Conservation (phyloP, 2,329 filamentous ascomycete genomes). For the Ceratocystiopsis minuta region DNA sequence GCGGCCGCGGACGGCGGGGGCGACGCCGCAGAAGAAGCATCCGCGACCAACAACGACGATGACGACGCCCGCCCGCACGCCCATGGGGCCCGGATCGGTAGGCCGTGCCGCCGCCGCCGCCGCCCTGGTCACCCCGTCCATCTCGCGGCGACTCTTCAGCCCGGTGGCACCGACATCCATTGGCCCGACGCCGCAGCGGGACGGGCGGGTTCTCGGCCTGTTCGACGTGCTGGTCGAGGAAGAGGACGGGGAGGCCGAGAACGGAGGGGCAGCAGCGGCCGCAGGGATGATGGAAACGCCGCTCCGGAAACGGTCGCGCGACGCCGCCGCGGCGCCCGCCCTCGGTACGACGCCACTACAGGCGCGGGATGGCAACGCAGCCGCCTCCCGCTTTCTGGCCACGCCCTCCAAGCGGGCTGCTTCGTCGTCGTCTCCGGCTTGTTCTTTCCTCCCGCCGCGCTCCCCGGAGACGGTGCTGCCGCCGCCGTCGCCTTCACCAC, state of each 20-base stretch:
- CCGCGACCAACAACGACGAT: slow-evolving; percentile 13
- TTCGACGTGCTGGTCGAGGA: slow-evolving; percentile 43
- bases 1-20: not conserved
- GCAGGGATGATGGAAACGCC: too few species aligned
- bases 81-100: not conserved
- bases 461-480: too few species aligned
- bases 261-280: too few species aligned
- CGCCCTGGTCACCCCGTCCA: slow-evolving; percentile 30
- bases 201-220: slow-evolving; percentile 58
- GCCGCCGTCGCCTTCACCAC: too few species aligned
- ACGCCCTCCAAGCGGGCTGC: slow-evolving; percentile 4
- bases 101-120: slow-evolving; percentile 12
- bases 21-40: not conserved
- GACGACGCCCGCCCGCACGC: not conserved
- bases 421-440: slow-evolving; percentile 28
- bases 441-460: too few species aligned
- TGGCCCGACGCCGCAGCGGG: slow-evolving; percentile 63
- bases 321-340: not conserved
- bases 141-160: slow-evolving; percentile 41
- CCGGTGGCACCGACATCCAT: slow-evolving; percentile 41
- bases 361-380: slow-evolving; percentile 21
- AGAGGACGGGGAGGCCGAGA: not conserved
- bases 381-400: not conserved
- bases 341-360: slow-evolving; percentile 46
- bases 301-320: too few species aligned